Percentiles rank a stretch among this genome's conserved stretches.
These are phyloP conservation scores for Eucalyptus coolabah DNA, from an alignment of 345 rosid species.

Conservation along the genomic window DNA sequence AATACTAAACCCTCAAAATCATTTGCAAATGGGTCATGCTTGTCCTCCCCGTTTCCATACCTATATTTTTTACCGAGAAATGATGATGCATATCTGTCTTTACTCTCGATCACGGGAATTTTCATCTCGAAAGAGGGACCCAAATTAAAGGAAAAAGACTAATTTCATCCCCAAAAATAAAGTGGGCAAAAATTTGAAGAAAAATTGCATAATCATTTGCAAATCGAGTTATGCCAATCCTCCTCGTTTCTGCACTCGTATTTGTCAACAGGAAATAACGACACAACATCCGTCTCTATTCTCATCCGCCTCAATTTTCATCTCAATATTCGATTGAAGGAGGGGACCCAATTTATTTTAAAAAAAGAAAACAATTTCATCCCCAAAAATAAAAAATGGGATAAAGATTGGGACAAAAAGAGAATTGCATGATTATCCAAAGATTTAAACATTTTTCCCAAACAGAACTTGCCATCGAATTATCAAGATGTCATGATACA, in stretches of 20 bases:
- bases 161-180: neutral
- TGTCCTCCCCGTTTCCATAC: rapidly evolving
- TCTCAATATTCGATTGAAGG: neutral
- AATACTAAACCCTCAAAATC: rapidly evolving
- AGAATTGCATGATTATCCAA: neutral
- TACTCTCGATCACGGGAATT: rapidly evolving
- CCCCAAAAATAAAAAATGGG: neutral
- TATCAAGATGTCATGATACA: neutral
- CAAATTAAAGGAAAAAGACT: neutral
- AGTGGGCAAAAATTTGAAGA: neutral
- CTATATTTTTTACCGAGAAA: rapidly evolving
- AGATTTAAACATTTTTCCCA: neutral
- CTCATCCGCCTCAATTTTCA: neutral
- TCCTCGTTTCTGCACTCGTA: rapidly evolving
- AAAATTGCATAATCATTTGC: neutral
- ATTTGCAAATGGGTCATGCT: rapidly evolving
- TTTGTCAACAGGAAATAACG: neutral
- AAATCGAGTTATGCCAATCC: neutral
- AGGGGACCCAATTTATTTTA: neutral
- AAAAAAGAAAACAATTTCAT: neutral
- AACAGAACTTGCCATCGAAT: neutral
- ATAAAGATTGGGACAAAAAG: neutral
- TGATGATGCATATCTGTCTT: rapidly evolving
- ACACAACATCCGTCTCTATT: neutral
- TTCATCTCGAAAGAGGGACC: neutral